Base-by-base conservation (phyloP, 2,329 filamentous ascomycete genomes). In the Peltaster fructicola region DNA sequence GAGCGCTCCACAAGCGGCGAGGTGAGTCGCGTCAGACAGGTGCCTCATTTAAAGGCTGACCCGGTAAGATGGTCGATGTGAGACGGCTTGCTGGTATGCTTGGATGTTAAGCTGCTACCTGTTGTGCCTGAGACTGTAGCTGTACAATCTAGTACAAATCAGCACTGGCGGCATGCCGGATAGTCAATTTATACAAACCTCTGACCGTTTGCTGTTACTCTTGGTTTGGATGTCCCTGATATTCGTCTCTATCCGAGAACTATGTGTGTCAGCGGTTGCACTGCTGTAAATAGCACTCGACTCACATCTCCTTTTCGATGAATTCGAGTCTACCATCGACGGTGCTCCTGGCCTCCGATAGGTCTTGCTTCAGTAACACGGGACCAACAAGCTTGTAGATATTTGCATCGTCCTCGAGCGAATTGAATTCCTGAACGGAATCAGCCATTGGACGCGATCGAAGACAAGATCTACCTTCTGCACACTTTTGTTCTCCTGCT, bases 361-460 rank as follows among this genome's bases (percentile, higher is more conserved):
- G 84, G 30, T 95, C 88, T 53, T 98, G 88, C 62, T 95, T 93
- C 44, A 98, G 54, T 17, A 98, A 58, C 5, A 95, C 79, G 0
- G 88, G 88, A 0, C 88, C 88, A 22, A 92, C 72, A 20, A 93
- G 69, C 56, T 95, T 98, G 68, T 91, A 98, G 51, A 98, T 91
- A 35, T 72, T 80, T 44, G 90, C 77, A 39, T 75, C 76, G 17
- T 84, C 74, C 40, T 73, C 68, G 30, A 95, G 62, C 26, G 65
- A 63, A 19, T 69, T 63, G 50, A 95, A 95, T 52, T 95, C 85
- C 73, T 88, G 35, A 5, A 8, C 16, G 15, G 26, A 2, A 15
- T 28, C 15, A 20, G 10, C 7, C 10, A 10, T 8, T 6, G 11
- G 5, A 7, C 5, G 10, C 22, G 15, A 40, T 23, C 34, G 25